Evolutionary conservation across 2,329 filamentous ascomycete species (phyloP).

Genomic region (Coniochaeta sp.): DNA sequence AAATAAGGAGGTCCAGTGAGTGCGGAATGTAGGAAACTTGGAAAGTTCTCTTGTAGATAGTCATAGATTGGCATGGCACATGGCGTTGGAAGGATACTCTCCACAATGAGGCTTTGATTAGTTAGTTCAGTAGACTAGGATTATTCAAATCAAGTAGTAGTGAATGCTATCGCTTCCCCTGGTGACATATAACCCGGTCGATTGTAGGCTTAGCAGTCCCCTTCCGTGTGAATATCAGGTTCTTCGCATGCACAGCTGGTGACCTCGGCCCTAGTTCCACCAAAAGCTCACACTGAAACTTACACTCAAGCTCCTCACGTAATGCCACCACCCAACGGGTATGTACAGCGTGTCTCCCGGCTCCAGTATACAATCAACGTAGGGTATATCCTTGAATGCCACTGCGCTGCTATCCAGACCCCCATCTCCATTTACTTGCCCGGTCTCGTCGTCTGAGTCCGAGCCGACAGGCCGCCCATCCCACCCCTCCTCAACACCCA

Average conservation of each 20-base stretch:
- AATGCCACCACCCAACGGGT: slow-evolving; percentile 97
- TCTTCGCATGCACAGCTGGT: neutral
- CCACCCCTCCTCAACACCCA: slow-evolving; percentile 61
- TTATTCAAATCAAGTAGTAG: neutral
- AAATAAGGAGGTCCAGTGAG: neutral
- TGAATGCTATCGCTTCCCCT: too few species aligned
- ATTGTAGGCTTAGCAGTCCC: too few species aligned
- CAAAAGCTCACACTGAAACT: slow-evolving; percentile 97
- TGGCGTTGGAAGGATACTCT: neutral
- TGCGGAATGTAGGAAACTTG: too few species aligned
- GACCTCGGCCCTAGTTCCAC: slow-evolving; percentile 56
- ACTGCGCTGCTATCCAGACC: slow-evolving; percentile 11
- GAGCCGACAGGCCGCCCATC: slow-evolving; percentile 23
- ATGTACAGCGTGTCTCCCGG: slow-evolving; percentile 85
- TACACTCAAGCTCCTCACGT: slow-evolving; percentile 74
- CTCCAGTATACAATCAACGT: slow-evolving; percentile 69
- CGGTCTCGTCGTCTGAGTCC: neutral
- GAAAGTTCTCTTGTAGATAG: neutral
- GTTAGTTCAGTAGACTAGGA: neutral
- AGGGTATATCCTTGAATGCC: slow-evolving; percentile 52
- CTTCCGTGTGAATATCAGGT: neutral
- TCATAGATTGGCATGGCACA: neutral
- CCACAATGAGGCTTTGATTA: neutral
- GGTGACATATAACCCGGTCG: too few species aligned
- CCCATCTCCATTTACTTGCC: slow-evolving; percentile 12